Evolutionary conservation across 805 yeast species (phyloP), one percentile per base, ranked within the genome.

Genomic region (Sugiyamaella valdiviana): DNA sequence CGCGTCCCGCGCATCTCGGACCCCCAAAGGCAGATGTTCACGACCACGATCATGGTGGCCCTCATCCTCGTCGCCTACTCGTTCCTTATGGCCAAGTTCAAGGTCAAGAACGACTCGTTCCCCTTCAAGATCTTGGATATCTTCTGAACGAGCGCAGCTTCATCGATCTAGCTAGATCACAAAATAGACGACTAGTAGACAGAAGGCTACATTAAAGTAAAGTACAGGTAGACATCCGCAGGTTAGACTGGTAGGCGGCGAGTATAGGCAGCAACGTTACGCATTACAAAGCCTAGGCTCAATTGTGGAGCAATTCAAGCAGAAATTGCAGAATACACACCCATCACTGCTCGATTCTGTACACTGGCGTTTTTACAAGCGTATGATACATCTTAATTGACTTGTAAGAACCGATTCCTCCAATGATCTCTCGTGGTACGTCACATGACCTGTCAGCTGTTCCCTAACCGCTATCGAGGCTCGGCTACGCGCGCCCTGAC

Each of bases 31-130:
- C 79, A 76, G 54, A 61, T 80, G 14, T 46, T 77, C 10, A 76
- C 78, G 3, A 77, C 80, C 3, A 53, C 73, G 3, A 55, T 72
- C 1, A 64, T 80, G 43, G 59, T 75, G 9, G 59, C 66, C 0
- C 59, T 73, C 17, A 62, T 85, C 15, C 76, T 81, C 56, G 62
- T 82, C 29, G 66, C 76, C 41, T 88, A 77, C 70, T 80, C 90
- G 58, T 73, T 76, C 42, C 69, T 86, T 56, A 70, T 89, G 50
- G 68, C 73, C 42, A 73, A 86, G 47, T 93, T 86, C 73, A 75
- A 74, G 41, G 60, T 77, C 60, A 93, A 93, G 71, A 79, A 80
- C 54, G 65, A 75, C 4, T 84, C 86, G 0, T 93, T 86, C 65
- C 98, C 98, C 38, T 85, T 73, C 70, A 72, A 68, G 55, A 70